Percentiles rank a stretch among this genome's conserved stretches.
Conservation (phyloP, 129 eudicot genomes). For the Centaurea solstitialis region DNA sequence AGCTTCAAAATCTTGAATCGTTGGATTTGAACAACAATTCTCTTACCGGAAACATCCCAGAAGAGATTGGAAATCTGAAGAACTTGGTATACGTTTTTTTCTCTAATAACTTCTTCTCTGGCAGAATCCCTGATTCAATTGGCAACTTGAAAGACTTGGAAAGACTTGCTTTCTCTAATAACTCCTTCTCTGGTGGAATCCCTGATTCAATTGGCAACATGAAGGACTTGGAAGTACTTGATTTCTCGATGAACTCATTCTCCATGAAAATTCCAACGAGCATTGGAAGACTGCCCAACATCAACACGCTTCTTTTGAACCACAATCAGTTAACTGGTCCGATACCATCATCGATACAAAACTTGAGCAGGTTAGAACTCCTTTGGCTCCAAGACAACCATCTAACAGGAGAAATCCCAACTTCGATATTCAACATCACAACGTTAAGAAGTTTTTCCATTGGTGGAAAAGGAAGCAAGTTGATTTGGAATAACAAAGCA, state of each 20-base stretch:
- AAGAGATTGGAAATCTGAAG: background rate
- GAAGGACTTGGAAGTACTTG: conserved; percentile 28
- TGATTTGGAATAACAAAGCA: conserved; percentile 44
- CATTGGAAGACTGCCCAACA: conserved; percentile 25
- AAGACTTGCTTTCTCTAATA: too few species aligned
- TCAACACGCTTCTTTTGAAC: background rate
- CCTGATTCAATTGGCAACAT: conserved; percentile 12
- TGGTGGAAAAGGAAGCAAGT: background rate
- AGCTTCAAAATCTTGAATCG: background rate
- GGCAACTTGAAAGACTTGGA: too few species aligned
- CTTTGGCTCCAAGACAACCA: background rate
- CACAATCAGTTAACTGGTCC: background rate
- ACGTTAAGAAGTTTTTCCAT: background rate
- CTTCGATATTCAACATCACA: background rate
- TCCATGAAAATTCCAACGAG: conserved; percentile 29
- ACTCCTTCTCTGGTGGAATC: background rate
- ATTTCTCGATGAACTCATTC: conserved; percentile 22
- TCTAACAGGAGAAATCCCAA: background rate
- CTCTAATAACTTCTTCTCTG: too few species aligned
- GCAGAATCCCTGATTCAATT: too few species aligned
- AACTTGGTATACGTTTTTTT: too few species aligned
- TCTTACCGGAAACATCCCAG: background rate
- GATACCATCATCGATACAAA: background rate
- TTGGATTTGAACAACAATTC: background rate
- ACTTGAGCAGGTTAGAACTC: background rate